Evolutionary conservation across 1,284 basidiomycete genomes (phyloP).

Genomic region (Puccinia polysora): DNA sequence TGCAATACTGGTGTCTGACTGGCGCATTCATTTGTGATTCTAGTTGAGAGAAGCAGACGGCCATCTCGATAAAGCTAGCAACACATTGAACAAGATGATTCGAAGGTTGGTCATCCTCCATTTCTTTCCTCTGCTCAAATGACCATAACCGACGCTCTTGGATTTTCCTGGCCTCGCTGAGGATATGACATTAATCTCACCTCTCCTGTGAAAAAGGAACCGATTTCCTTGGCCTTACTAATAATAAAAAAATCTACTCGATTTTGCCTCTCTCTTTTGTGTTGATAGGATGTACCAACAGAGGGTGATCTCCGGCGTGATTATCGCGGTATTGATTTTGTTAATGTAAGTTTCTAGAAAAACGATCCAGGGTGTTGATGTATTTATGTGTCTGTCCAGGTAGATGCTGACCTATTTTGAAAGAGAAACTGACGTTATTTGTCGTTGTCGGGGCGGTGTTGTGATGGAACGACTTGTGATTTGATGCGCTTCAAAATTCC

Average conservation of each 20-base stretch:
- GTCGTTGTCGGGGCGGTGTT: too few relatives aligned
- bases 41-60: constrained; percentile 60
- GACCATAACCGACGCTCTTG: background rate
- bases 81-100: constrained; percentile 62
- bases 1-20: too few relatives aligned
- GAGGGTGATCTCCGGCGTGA: constrained; percentile 49
- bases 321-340: constrained; percentile 49
- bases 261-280: background rate
- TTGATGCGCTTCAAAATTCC: too few relatives aligned
- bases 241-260: too few relatives aligned
- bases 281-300: constrained; percentile 50
- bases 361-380: too few relatives aligned
- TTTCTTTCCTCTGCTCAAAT: background rate
- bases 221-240: background rate
- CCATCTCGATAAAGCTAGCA: constrained; percentile 60
- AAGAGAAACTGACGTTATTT: too few relatives aligned
- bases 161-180: background rate
- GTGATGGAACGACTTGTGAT: too few relatives aligned
- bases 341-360: constrained; percentile 51
- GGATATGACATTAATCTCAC: background rate
- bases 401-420: too few relatives aligned
- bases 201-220: background rate
- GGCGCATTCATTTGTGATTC: background rate
- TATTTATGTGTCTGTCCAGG: too few relatives aligned
- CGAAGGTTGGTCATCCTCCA: constrained; percentile 56